These are phyloP conservation scores for Yarrowia yakushimensis DNA, from an alignment of 805 yeast genomes.

Conservation along the genomic window DNA sequence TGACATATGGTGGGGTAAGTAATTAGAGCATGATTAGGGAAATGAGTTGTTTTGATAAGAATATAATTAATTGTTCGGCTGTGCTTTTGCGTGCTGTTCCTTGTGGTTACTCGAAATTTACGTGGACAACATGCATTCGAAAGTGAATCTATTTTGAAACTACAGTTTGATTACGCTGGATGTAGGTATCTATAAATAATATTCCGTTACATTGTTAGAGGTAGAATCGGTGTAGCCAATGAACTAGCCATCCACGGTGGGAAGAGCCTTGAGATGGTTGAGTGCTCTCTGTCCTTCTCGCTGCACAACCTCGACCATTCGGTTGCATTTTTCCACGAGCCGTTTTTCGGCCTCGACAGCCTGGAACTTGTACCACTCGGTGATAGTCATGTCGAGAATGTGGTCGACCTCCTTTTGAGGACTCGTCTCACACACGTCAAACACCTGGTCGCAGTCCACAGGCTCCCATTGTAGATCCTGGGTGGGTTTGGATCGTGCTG, in stretches of 20 bases:
- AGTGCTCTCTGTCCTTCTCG: conserved; percentile 53
- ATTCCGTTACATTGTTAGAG: neutral
- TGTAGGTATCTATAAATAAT: neutral
- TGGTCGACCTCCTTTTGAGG: conserved; percentile 36
- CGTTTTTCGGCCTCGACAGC: conserved; percentile 53
- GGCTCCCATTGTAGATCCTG: conserved; percentile 28
- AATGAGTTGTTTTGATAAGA: too few relatives aligned
- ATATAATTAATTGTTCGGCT: too few relatives aligned
- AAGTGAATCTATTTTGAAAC: too few relatives aligned
- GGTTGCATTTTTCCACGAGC: conserved; percentile 46
- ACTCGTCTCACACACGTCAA: conserved; percentile 25
- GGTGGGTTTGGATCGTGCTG: neutral
- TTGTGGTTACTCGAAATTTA: too few relatives aligned
- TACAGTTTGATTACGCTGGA: too few relatives aligned
- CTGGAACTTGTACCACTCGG: conserved; percentile 60
- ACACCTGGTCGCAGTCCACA: conserved; percentile 36
- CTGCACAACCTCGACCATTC: conserved; percentile 48
- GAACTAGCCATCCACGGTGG: neutral
- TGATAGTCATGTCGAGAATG: conserved; percentile 65
- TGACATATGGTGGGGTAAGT: too few relatives aligned
- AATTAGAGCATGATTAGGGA: too few relatives aligned
- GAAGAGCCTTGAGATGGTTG: conserved; percentile 29
- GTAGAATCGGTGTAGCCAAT: neutral
- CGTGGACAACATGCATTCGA: too few relatives aligned
- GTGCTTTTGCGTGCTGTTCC: too few relatives aligned